These are phyloP conservation scores for Sphaerulina vaccinii DNA, from an alignment of 2,329 filamentous ascomycete genomes.

Conservation along the genomic window DNA sequence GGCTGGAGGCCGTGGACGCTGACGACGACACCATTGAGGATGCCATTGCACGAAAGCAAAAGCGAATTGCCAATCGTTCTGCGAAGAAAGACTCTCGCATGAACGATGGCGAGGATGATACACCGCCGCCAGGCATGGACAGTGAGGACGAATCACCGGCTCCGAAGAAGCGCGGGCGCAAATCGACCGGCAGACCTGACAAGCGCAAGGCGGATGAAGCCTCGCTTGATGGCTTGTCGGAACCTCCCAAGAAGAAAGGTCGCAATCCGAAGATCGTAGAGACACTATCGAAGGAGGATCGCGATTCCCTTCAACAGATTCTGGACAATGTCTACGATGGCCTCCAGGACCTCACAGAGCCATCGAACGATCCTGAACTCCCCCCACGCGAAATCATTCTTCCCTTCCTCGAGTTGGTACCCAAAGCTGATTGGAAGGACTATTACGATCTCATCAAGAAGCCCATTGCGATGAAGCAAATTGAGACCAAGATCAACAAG, in stretches of 20 bases:
- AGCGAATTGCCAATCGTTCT: constrained; percentile 76
- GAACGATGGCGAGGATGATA: constrained; percentile 53
- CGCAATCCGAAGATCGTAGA: constrained; percentile 68
- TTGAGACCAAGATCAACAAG: constrained; percentile 92
- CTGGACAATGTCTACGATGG: constrained; percentile 74
- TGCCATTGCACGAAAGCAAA: constrained; percentile 85
- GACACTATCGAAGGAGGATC: constrained; percentile 66
- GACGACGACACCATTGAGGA: constrained; percentile 93
- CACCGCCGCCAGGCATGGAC: constrained; percentile 74
- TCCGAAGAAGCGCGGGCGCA: constrained; percentile 78
- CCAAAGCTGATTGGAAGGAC: constrained; percentile 85
- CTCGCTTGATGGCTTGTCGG: constrained; percentile 64
- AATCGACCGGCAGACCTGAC: constrained; percentile 62
- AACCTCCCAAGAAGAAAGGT: constrained; percentile 72
- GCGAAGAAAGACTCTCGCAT: constrained; percentile 57
- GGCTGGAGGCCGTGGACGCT: constrained; percentile 96
- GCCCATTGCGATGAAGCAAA: constrained; percentile 94
- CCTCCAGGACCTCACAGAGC: constrained; percentile 80
- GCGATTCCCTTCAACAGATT: constrained; percentile 74
- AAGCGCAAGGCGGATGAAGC: constrained; percentile 86
- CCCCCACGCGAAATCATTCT: constrained; percentile 81
- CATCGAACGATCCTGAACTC: constrained; percentile 58
- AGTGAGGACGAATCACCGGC: constrained; percentile 69
- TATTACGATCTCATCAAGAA: constrained; percentile 92
- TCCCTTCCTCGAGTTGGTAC: constrained; percentile 87